Conservation (phyloP, 2,329 filamentous ascomycete genomes). For the Colletotrichum spinosum region DNA sequence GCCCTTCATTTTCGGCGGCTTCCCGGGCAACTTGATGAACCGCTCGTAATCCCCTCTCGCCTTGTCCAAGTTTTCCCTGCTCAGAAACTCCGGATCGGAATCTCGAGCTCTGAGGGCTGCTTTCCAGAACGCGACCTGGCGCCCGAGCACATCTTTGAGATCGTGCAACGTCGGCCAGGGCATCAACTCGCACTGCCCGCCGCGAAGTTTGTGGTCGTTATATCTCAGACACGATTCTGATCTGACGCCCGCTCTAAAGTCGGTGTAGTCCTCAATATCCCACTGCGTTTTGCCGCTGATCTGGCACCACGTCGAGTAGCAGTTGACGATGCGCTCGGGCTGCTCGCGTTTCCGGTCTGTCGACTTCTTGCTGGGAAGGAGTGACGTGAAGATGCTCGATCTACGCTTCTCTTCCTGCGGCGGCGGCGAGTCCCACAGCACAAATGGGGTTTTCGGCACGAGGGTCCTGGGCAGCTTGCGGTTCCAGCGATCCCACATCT, state of each 20-base stretch:
- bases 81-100: constrained; percentile 13
- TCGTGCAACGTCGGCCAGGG: constrained; percentile 29
- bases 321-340: not conserved
- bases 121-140: constrained; percentile 36
- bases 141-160: constrained; percentile 21
- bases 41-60: constrained; percentile 18
- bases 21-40: constrained; percentile 27
- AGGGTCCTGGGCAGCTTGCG: not conserved
- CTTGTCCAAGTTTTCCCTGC: not conserved
- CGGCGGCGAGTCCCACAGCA: constrained; percentile 31
- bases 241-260: constrained; percentile 13
- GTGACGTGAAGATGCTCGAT: not conserved
- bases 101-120: constrained; percentile 3
- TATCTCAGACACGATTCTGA: constrained; percentile 12
- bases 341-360: not conserved
- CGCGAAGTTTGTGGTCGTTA: constrained; percentile 1
- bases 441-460: constrained; percentile 30
- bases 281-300: not conserved
- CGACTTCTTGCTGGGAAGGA: not conserved
- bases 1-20: constrained; percentile 1
- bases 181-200: constrained; percentile 28
- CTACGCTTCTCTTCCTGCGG: constrained; percentile 12
- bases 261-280: constrained; percentile 29
- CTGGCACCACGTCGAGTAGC: not conserved
- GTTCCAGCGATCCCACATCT: constrained; percentile 33